Evolutionary conservation across 2,329 filamentous ascomycete genomes (phyloP).

Genomic region (Fusarium sp.): DNA sequence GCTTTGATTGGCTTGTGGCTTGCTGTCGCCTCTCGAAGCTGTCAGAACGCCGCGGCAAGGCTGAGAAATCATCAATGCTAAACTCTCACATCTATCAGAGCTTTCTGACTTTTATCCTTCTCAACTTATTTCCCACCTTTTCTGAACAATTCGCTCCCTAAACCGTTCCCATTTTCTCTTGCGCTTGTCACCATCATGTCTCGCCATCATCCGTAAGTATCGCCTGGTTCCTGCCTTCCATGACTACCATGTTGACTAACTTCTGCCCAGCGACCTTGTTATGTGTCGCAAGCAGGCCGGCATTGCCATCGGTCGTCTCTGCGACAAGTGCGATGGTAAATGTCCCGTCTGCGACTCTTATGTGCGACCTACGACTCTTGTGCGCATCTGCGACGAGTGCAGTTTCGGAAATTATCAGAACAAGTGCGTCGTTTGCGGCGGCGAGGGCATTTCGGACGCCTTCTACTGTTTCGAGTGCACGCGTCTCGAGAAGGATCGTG

Average conservation of each 20-base stretch:
- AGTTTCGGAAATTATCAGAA: conserved; percentile 99
- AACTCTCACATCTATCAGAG: conserved; percentile 37
- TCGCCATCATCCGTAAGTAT: conserved; percentile 88
- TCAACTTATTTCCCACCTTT: conserved; percentile 17
- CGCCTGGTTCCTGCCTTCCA: background rate
- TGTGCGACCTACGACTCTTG: conserved; percentile 96
- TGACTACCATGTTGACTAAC: conserved; percentile 46
- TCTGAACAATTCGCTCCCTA: background rate
- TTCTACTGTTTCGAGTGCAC: conserved; percentile 99
- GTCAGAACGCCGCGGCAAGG: conserved; percentile 57
- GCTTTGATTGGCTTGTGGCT: conserved; percentile 43
- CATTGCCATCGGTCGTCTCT: conserved; percentile 97
- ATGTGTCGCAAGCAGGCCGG: conserved; percentile 99
- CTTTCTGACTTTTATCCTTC: conserved; percentile 12
- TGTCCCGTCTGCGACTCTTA: conserved; percentile 99
- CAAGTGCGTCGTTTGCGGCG: conserved; percentile 98
- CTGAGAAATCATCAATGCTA: conserved; percentile 60
- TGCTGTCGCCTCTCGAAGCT: conserved; percentile 40
- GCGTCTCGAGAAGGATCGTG: conserved; percentile 93
- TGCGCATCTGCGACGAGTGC: conserved; percentile 99
- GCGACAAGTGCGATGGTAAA: conserved; percentile 99
- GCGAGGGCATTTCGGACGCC: conserved; percentile 97
- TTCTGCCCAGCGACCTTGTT: conserved; percentile 82
- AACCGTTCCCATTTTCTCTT: conserved; percentile 7
- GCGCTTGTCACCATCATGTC: conserved; percentile 74